A percentile compares a stretch with the other conserved stretches of the same genome.
Conservation (phyloP, 371 early-diverging fungal species). For the Haplosporangium sp. region DNA sequence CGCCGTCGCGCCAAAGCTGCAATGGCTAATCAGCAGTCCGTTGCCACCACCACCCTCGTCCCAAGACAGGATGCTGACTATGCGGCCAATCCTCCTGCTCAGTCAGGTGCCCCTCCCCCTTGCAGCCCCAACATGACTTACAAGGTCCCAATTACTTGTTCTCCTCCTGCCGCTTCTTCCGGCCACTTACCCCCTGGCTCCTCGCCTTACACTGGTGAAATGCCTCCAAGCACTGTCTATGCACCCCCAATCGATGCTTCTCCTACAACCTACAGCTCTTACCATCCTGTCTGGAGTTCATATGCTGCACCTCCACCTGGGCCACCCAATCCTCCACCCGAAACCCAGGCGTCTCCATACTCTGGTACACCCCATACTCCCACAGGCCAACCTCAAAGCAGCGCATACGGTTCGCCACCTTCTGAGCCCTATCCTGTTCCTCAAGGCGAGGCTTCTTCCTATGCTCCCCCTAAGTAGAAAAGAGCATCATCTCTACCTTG, state of each 20-base stretch:
- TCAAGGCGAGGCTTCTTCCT: slow-evolving; percentile 41
- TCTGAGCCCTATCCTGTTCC: slow-evolving; percentile 42
- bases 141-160: slow-evolving; percentile 19
- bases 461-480: slow-evolving; percentile 36
- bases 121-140: slow-evolving; percentile 50
- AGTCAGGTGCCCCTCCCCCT: slow-evolving; percentile 32
- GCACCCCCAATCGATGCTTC: slow-evolving; percentile 6
- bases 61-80: slow-evolving; percentile 6
- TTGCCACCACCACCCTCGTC: slow-evolving; percentile 10
- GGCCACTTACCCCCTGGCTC: slow-evolving; percentile 1
- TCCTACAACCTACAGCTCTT: slow-evolving; percentile 15
- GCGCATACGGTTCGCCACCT: slow-evolving; percentile 2
- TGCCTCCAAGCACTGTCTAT: background rate
- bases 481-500: background rate
- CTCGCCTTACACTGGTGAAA: slow-evolving; percentile 10
- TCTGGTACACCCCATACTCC: slow-evolving; percentile 16
- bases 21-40: slow-evolving; percentile 6
- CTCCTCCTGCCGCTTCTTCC: slow-evolving; percentile 2
- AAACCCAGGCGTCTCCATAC: slow-evolving; percentile 13
- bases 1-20: slow-evolving; percentile 19
- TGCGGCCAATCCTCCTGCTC: slow-evolving; percentile 15
- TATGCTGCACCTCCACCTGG: slow-evolving; percentile 7
- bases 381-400: slow-evolving; percentile 9
- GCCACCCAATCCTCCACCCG: background rate
- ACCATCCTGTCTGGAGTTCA: slow-evolving; percentile 13